Evolutionary conservation across 441 rosid species (phyloP).

Genomic region (Pelargonium fulgidum): DNA sequence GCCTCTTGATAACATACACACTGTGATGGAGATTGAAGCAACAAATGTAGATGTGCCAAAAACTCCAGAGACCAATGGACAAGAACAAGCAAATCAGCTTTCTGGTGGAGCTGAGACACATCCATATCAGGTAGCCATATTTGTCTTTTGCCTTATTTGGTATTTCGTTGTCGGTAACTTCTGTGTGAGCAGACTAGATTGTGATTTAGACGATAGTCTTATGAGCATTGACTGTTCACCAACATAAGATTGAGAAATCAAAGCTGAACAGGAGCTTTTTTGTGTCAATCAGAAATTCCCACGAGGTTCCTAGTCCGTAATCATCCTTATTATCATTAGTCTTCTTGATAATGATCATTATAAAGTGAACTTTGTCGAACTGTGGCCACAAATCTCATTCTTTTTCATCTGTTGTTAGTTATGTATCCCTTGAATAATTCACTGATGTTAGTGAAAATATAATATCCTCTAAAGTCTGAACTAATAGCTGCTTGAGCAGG

Average conservation of each 20-base stretch:
- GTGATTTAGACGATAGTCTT: background rate
- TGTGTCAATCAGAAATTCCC: no score
- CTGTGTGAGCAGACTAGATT: background rate
- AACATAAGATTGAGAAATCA: no score
- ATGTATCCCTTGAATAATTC: background rate
- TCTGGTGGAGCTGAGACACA: constrained; percentile 1
- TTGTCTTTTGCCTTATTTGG: background rate
- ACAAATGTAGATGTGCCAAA: background rate
- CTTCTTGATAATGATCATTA: no score
- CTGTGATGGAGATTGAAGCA: background rate
- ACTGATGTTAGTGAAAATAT: background rate
- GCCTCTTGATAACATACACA: background rate
- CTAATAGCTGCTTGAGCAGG: background rate
- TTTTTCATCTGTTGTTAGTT: background rate
- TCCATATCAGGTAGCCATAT: background rate
- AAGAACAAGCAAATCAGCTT: background rate
- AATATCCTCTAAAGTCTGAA: background rate
- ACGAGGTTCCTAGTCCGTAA: no score
- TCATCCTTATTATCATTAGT: no score
- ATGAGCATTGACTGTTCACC: background rate
- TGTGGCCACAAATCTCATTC: background rate
- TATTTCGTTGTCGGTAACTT: background rate
- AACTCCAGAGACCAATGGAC: background rate
- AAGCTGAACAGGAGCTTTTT: no score
- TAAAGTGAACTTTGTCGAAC: no score